A percentile compares a stretch with the other conserved stretches of the same genome.
Conservation (phyloP, 202 grass and related monocot species). For the Miscanthus sacchariflorus region DNA sequence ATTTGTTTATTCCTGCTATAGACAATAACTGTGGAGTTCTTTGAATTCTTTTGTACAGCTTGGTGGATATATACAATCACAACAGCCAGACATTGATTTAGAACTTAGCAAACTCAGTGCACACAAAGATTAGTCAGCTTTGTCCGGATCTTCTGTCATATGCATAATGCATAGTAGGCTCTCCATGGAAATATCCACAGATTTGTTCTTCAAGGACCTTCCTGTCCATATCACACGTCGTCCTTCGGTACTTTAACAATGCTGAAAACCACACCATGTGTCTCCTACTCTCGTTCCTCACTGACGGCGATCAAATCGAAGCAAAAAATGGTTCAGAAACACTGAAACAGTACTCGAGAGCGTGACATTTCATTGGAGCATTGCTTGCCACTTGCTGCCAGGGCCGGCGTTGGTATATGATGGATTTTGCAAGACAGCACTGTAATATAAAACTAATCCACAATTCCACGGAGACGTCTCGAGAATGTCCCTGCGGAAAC, state of each 20-base stretch:
- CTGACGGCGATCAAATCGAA: constrained; percentile 48
- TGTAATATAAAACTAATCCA: constrained; percentile 4
- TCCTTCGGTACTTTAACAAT: constrained; percentile 19
- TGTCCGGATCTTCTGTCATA: constrained; percentile 16
- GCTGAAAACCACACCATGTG: constrained; percentile 25
- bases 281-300: background rate
- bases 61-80: constrained; percentile 20
- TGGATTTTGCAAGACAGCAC: constrained; percentile 22
- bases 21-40: background rate
- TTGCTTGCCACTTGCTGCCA: constrained; percentile 8
- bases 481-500: constrained; percentile 46
- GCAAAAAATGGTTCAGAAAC: constrained; percentile 33
- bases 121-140: constrained; percentile 5
- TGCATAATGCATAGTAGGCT: constrained; percentile 23
- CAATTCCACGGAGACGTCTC: constrained; percentile 27
- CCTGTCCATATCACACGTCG: constrained; percentile 14
- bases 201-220: constrained; percentile 16
- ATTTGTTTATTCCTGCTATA: constrained; percentile 34
- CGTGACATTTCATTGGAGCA: constrained; percentile 15
- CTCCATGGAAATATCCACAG: constrained; percentile 27
- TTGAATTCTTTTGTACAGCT: constrained; percentile 21
- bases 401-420: constrained; percentile 25
- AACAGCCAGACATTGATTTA: background rate
- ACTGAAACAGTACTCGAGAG: constrained; percentile 1
- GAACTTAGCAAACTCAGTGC: constrained; percentile 22